Percentiles rank a stretch among this genome's conserved stretches.
Conservation (phyloP, 768 basidiomycete species). For the Tylopilus subfusipes region DNA sequence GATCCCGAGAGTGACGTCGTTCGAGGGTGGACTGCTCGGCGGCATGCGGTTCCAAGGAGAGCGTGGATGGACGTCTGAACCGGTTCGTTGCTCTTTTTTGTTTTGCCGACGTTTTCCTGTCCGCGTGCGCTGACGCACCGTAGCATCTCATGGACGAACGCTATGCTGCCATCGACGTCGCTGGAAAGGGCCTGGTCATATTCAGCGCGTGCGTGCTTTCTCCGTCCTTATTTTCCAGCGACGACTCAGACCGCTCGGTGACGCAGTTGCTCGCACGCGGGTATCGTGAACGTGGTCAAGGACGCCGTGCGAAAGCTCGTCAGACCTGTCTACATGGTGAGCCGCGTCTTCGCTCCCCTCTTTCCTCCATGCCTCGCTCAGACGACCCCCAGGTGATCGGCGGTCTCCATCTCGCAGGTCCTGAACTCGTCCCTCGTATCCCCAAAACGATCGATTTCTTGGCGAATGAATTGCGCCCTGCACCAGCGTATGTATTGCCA, state of each 20-base stretch:
- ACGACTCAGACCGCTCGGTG: neutral
- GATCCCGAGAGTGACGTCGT: constrained; percentile 67
- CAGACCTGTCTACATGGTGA: constrained; percentile 75
- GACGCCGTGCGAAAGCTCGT: constrained; percentile 61
- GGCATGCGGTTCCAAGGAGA: constrained; percentile 56
- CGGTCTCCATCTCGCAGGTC: constrained; percentile 77
- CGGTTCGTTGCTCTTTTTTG: constrained; percentile 33
- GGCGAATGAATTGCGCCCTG: constrained; percentile 52
- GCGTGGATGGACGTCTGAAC: constrained; percentile 50
- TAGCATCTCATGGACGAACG: constrained; percentile 83
- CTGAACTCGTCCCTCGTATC: constrained; percentile 61
- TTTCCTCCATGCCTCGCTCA: neutral
- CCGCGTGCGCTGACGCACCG: neutral
- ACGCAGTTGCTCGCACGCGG: constrained; percentile 68
- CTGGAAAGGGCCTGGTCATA: constrained; percentile 77
- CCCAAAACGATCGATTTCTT: constrained; percentile 70
- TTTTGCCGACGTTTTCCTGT: neutral
- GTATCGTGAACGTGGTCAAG: constrained; percentile 78
- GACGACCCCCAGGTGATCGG: constrained; percentile 56
- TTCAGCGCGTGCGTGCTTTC: constrained; percentile 69
- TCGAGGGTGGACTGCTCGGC: constrained; percentile 65
- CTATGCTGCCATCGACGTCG: constrained; percentile 71
- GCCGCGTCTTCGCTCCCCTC: neutral
- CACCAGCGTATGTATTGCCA: constrained; percentile 69
- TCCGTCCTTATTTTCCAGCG: neutral